Percentiles rank a stretch among this genome's conserved stretches.
Evolutionary conservation across 768 basidiomycete species (phyloP).

Genomic region (Lactifluus rugatus): DNA sequence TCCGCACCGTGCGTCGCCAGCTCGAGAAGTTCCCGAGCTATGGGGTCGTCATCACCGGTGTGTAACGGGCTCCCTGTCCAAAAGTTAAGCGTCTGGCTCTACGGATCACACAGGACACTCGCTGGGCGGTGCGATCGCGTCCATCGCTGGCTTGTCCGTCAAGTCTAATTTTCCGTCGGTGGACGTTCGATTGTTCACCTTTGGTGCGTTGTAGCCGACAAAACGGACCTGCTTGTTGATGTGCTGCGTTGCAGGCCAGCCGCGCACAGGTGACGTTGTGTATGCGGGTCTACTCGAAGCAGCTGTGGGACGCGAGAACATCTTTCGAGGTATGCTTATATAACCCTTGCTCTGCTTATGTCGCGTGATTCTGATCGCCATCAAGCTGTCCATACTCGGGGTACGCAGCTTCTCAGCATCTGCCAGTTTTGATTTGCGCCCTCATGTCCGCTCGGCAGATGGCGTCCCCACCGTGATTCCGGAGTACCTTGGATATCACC

Average conservation of each 20-base stretch:
- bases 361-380: not conserved
- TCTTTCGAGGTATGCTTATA: conserved; percentile 31
- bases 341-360: not conserved
- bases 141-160: conserved; percentile 21
- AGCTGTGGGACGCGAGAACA: conserved; percentile 29
- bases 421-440: not conserved
- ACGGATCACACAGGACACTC: conserved; percentile 20
- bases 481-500: conserved; percentile 36
- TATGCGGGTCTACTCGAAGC: conserved; percentile 36
- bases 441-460: conserved; percentile 25
- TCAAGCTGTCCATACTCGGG: conserved; percentile 36
- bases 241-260: conserved; percentile 33
- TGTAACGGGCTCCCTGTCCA: not conserved
- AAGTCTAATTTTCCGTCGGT: conserved; percentile 17
- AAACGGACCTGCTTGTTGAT: not conserved
- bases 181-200: conserved; percentile 32
- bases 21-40: conserved; percentile 17
- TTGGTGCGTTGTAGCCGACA: conserved; percentile 26
- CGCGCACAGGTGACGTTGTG: conserved; percentile 34
- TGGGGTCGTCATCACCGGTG: conserved; percentile 16
- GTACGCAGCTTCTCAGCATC: conserved; percentile 22
- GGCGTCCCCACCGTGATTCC: conserved; percentile 45
- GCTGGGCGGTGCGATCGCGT: conserved; percentile 21
- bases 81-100: not conserved
- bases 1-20: conserved; percentile 13